Evolutionary conservation across 805 yeast genomes (phyloP), one percentile per base, ranked within the genome.

Genomic region (Nakazawaea siamensis): DNA sequence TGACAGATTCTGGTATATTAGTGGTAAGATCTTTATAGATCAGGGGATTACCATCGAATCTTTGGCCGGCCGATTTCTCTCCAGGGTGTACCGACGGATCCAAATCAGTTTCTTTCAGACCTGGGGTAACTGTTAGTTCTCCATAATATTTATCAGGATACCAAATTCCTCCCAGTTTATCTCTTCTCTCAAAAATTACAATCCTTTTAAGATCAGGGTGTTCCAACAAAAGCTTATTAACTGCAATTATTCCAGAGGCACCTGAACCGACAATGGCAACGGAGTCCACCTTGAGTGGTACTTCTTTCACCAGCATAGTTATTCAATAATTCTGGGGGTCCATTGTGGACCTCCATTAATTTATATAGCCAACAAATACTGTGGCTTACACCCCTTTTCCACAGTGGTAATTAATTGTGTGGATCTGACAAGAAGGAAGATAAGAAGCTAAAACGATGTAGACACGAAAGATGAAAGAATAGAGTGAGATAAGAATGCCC

Each of bases 251-350:
- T 5, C 73, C 74, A 4, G 68, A 59, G 5, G 74, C 71, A 11
- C 74, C 74, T n/a, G 68, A 73, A 4, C 74, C 73, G 21, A 68
- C 64, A 20, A 68, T 55, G 14, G 70, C 73, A 7, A 67, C 46
- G 4, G 54, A 45, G 7, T 13, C 18, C 8, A 27, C n/a, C 29
- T 27, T 27, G 18, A 27, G 18, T 14, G 29, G 29, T 16, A n/a
- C n/a, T n/a, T n/a, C n/a, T n/a, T n/a, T n/a, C n/a, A n/a, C n/a
- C n/a, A n/a, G n/a, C n/a, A 20, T 20, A 20, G 24, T 20, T 20
- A 11, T 20, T 20, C 11, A 20, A 20, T 20, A 20, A 20, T 20
- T n/a, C n/a, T n/a, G n/a, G n/a, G n/a, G n/a, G n/a, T n/a, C n/a
- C n/a, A n/a, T n/a, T n/a, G n/a, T n/a, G n/a, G n/a, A n/a, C n/a